phyloP scores from a whole-genome alignment of 139 green algal genomes.

The Ettlia oleoabundans region DNA sequence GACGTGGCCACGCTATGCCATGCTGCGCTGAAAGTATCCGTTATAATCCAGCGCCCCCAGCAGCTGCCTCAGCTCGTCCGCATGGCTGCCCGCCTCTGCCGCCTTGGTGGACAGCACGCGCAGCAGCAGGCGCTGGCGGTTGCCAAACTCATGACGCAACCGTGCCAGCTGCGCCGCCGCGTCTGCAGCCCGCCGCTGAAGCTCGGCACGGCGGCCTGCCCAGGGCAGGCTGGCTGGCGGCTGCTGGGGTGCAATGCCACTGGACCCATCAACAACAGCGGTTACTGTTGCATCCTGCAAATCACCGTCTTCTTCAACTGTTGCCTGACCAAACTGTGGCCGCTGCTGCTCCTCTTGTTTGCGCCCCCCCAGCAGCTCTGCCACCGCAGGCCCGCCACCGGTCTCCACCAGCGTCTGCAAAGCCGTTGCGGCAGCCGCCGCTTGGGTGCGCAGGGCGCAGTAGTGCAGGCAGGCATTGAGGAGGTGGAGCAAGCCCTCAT shows the following conservation, averaged over 20 bases:
- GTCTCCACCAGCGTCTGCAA: not conserved
- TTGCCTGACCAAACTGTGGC: not conserved
- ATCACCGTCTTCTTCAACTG: not conserved
- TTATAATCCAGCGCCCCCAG: conserved; percentile 24
- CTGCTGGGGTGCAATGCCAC: not conserved
- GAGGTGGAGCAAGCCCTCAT: conserved; percentile 31
- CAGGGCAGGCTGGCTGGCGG: not conserved
- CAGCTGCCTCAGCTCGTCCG: conserved; percentile 27
- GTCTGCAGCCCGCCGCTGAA: not conserved
- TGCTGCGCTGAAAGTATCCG: not conserved
- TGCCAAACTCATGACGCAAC: not conserved
- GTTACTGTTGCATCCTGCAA: not conserved
- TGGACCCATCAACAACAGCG: not conserved
- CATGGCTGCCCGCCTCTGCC: conserved; percentile 28
- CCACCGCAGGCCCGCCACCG: not conserved
- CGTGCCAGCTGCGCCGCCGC: not conserved
- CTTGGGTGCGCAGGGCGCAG: conserved; percentile 10
- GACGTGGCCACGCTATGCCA: not conserved
- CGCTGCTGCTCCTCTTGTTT: not conserved
- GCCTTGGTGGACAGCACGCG: conserved; percentile 29
- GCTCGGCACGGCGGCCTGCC: conserved; percentile 5
- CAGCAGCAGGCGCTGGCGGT: conserved; percentile 25
- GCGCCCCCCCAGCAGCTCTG: not conserved
- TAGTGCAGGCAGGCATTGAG: conserved; percentile 26
- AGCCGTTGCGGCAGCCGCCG: not conserved